Evolutionary conservation across 2,329 filamentous ascomycete species (phyloP).

Genomic region (Fusarium sp.): DNA sequence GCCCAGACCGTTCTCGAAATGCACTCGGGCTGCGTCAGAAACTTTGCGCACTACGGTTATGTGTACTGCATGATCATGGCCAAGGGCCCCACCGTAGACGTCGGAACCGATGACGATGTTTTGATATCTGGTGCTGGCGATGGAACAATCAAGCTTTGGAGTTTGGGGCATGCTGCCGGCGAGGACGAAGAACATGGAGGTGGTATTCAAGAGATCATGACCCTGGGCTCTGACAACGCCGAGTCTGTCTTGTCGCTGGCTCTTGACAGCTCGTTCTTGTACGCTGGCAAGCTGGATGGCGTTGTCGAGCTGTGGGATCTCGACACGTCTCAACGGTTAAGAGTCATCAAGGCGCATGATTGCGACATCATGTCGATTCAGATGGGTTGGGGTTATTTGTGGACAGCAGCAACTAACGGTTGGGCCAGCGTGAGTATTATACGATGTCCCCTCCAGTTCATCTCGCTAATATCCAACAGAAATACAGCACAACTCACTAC

Average conservation of each 20-base stretch:
- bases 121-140: slow-evolving; percentile 93
- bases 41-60: slow-evolving; percentile 96
- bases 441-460: accelerated
- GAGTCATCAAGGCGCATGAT: slow-evolving; percentile 84
- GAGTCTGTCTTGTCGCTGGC: slow-evolving; percentile 81
- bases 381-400: slow-evolving; percentile 86
- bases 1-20: slow-evolving; percentile 78
- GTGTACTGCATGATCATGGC: slow-evolving; percentile 96
- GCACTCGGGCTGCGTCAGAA: slow-evolving; percentile 80
- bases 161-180: slow-evolving; percentile 58
- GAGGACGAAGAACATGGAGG: slow-evolving; percentile 61
- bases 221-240: slow-evolving; percentile 69
- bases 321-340: slow-evolving; percentile 89
- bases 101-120: slow-evolving; percentile 81
- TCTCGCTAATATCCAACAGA: slow-evolving; percentile 54
- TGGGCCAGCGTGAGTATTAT: slow-evolving; percentile 76
- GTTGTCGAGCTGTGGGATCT: slow-evolving; percentile 97
- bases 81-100: slow-evolving; percentile 73
- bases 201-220: slow-evolving; percentile 77
- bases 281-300: slow-evolving; percentile 88
- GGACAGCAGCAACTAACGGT: slow-evolving; percentile 92
- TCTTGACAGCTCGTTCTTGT: slow-evolving; percentile 91
- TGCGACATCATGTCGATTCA: slow-evolving; percentile 89
- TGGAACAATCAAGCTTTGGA: slow-evolving; percentile 95
- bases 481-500: slow-evolving; percentile 75